Percentiles rank a stretch among this genome's conserved stretches.
These are phyloP conservation scores for Cercospora sp. DNA, from an alignment of 2,329 filamentous ascomycete genomes.

Conservation along the genomic window DNA sequence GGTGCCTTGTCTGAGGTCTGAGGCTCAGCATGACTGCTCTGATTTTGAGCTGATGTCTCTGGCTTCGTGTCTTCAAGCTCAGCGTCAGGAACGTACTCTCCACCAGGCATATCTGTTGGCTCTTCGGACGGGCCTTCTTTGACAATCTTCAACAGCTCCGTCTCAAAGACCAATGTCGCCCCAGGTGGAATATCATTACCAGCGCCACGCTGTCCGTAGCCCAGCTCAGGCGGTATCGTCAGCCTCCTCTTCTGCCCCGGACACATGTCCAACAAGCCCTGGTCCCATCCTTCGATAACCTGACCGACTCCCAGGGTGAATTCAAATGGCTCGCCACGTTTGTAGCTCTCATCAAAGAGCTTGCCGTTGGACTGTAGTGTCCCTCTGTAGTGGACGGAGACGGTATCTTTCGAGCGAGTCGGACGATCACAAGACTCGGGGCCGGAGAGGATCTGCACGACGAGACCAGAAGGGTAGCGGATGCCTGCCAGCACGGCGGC, in stretches of 20 bases:
- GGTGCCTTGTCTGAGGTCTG: slow-evolving; percentile 17
- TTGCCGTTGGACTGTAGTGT: slow-evolving; percentile 60
- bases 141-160: slow-evolving; percentile 80
- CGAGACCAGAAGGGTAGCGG: slow-evolving; percentile 27
- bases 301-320: slow-evolving; percentile 79
- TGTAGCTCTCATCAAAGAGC: slow-evolving; percentile 83
- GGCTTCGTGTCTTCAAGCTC: not conserved
- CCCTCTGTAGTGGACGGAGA: slow-evolving; percentile 54
- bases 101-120: slow-evolving; percentile 11
- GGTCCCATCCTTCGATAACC: slow-evolving; percentile 94
- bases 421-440: slow-evolving; percentile 48
- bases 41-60: not conserved
- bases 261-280: slow-evolving; percentile 90
- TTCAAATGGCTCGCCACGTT: slow-evolving; percentile 70
- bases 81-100: not conserved
- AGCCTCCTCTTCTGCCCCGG: slow-evolving; percentile 87
- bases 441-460: slow-evolving; percentile 46
- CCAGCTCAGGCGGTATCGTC: slow-evolving; percentile 83
- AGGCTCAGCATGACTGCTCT: not conserved
- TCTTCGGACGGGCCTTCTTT: slow-evolving; percentile 46
- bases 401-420: slow-evolving; percentile 48
- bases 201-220: slow-evolving; percentile 73
- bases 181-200: slow-evolving; percentile 73
- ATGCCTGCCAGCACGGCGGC: slow-evolving; percentile 16
- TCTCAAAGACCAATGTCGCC: slow-evolving; percentile 87